Base-by-base conservation (phyloP, 176 grass and related monocot genomes). In the Eragrostis nindensis region DNA sequence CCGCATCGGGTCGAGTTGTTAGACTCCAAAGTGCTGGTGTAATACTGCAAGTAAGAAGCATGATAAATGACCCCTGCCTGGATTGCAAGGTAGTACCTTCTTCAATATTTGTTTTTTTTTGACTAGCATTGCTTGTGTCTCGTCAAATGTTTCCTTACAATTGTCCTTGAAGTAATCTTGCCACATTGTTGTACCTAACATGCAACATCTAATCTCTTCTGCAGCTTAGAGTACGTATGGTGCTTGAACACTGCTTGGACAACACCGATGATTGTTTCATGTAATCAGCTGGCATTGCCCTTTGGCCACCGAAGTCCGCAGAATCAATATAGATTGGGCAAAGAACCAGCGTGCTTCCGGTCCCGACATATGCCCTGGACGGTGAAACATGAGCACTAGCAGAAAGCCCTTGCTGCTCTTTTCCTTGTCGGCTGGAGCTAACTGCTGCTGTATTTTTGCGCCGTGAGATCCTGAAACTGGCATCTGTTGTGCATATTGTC, bases 171-270 rank as follows among this genome's bases (percentile, higher is more conserved):
- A 84, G 18, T 29, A 21, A 42, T 11, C 43, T 26, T 12, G 25
- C 11, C 38, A 30, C 7, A 18, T 62, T 69, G 15, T 42, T 47
- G 24, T 45, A 48, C 11, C 76, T 85, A 70, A 80, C 16, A 10
- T 68, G 47, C 15, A 68, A 68, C 0, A 8, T 19, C 5, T 10
- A 25, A 27, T 80, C 27, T 41, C 17, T 73, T 84, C 10, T 89
- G 69, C 92, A 98, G 95, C 95, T 98, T 72, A 87, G 95, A 48
- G 90, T 91, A 52, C 82, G 90, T 16, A 98, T 83, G 88, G 86
- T 94, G 71, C 95, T 98, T 74, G 92, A 98, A 82, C 86, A 95
- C 56, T 95, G 90, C 59, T 30, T 82, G 30, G 95, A 93, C 73
- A 86, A 73, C n/a, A 30, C 66, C 0, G 78, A 84, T 6, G 86